These are phyloP conservation scores for Cardiospermum halicacabum DNA, from an alignment of 345 rosid species.

Conservation along the genomic window DNA sequence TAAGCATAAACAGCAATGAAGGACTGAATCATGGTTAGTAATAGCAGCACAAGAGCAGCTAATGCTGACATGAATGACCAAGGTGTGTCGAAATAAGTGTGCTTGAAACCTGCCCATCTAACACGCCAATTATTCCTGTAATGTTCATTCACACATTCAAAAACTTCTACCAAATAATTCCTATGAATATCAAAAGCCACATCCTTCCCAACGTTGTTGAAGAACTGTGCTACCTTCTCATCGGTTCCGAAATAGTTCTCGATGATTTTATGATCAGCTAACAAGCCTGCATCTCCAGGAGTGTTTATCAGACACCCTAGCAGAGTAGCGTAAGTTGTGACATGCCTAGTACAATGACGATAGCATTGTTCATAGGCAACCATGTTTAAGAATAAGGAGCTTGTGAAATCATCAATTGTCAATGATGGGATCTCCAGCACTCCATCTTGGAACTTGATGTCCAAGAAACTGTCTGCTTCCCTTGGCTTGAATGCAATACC, in stretches of 20 bases:
- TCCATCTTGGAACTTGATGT: constrained; percentile 37
- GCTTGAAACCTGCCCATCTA: constrained; percentile 48
- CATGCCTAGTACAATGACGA: constrained; percentile 33
- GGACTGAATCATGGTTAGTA: constrained; percentile 43
- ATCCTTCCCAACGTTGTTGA: constrained; percentile 45
- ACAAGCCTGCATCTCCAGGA: constrained; percentile 38
- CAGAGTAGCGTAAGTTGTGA: constrained; percentile 47
- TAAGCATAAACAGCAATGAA: constrained; percentile 33
- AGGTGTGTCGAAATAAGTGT: constrained; percentile 45
- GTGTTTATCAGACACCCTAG: constrained; percentile 51
- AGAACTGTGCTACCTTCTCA: constrained; percentile 39
- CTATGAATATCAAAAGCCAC: constrained; percentile 35
- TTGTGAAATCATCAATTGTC: constrained; percentile 36
- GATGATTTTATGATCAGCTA: constrained; percentile 36
- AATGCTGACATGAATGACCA: constrained; percentile 58
- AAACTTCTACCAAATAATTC: constrained; percentile 35
- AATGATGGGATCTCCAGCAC: constrained; percentile 43
- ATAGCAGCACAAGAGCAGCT: constrained; percentile 42
- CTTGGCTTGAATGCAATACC: constrained; percentile 35
- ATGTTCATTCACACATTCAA: constrained; percentile 46
- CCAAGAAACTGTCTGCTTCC: constrained; percentile 38
- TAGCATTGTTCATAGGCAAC: constrained; percentile 55
- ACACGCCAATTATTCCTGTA: constrained; percentile 41
- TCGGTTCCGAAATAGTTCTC: constrained; percentile 56
- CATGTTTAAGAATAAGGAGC: constrained; percentile 40